Conservation (phyloP, 805 yeast genomes). For the Soucietia sequanensis region DNA sequence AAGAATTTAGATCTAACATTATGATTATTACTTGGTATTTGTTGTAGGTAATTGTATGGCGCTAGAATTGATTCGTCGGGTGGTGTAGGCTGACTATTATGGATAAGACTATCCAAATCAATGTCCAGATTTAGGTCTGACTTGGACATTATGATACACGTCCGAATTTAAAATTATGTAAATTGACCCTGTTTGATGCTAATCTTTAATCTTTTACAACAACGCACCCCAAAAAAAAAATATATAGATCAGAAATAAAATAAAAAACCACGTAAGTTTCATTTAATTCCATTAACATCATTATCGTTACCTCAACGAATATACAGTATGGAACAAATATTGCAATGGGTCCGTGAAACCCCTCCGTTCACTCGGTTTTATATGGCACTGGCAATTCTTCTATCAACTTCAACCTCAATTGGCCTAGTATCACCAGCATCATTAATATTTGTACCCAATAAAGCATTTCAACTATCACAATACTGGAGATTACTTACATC, state of each 20-base stretch:
- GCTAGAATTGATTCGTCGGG: constrained; percentile 11
- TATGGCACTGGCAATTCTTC: constrained; percentile 16
- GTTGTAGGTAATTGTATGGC: constrained; percentile 31
- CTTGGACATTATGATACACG: too few species aligned
- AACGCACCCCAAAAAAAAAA: too few species aligned
- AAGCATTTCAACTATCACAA: constrained; percentile 22
- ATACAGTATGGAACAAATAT: constrained; percentile 15
- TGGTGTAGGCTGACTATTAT: neutral
- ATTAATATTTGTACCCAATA: constrained; percentile 26
- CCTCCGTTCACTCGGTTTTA: constrained; percentile 19
- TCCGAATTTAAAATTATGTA: too few species aligned
- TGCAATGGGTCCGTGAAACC: constrained; percentile 10
- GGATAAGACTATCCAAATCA: too few species aligned
- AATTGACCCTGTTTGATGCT: too few species aligned
- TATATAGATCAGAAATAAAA: too few species aligned
- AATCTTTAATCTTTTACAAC: too few species aligned
- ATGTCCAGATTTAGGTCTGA: too few species aligned
- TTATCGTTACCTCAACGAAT: too few species aligned
- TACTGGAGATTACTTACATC: constrained; percentile 39
- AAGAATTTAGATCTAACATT: constrained; percentile 29
- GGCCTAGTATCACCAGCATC: constrained; percentile 15
- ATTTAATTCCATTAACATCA: too few species aligned
- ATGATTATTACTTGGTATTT: constrained; percentile 33
- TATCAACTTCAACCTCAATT: constrained; percentile 19
- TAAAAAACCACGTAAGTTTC: too few species aligned